A percentile compares a stretch with the other conserved stretches of the same genome.
Evolutionary conservation across 2,329 filamentous ascomycete species (phyloP).

Genomic region (Periconia sp.): DNA sequence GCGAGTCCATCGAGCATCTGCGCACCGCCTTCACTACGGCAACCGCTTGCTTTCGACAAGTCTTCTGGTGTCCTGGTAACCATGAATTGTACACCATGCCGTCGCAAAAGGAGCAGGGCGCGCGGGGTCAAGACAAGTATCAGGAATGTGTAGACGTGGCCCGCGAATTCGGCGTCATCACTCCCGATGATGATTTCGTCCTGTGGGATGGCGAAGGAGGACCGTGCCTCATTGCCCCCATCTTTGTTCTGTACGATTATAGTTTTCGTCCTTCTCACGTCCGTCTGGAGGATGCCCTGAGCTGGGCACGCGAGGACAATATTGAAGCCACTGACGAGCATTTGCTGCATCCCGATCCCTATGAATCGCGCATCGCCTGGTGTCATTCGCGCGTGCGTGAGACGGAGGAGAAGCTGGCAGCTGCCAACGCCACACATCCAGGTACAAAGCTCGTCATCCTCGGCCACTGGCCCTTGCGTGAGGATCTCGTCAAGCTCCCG

Average conservation of each 20-base stretch:
- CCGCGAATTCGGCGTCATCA: conserved; percentile 54
- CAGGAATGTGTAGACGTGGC: conserved; percentile 57
- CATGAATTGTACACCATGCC: conserved; percentile 60
- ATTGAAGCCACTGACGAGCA: conserved; percentile 51
- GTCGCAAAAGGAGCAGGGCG: conserved; percentile 37
- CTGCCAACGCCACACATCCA: conserved; percentile 30
- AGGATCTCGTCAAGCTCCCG: conserved; percentile 48
- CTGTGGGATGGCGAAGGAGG: conserved; percentile 56
- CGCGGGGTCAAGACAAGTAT: conserved; percentile 57
- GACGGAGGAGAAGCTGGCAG: conserved; percentile 45
- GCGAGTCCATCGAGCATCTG: conserved; percentile 38
- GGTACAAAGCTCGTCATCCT: conserved; percentile 45
- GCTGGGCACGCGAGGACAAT: conserved; percentile 49
- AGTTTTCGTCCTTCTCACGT: conserved; percentile 57
- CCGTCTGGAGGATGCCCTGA: conserved; percentile 50
- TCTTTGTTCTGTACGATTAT: conserved; percentile 64
- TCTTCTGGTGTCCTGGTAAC: conserved; percentile 60
- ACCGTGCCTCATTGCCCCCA: conserved; percentile 55
- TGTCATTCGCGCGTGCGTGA: conserved; percentile 36
- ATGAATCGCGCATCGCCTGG: conserved; percentile 48
- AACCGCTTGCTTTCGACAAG: conserved; percentile 47
- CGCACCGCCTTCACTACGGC: conserved; percentile 41
- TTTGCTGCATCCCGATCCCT: conserved; percentile 49
- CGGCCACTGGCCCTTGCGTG: conserved; percentile 51
- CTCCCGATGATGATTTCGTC: conserved; percentile 59